Percentiles rank a stretch among this genome's conserved stretches.
Conservation (phyloP, 768 basidiomycete species). For the Agrocybe pediades region DNA sequence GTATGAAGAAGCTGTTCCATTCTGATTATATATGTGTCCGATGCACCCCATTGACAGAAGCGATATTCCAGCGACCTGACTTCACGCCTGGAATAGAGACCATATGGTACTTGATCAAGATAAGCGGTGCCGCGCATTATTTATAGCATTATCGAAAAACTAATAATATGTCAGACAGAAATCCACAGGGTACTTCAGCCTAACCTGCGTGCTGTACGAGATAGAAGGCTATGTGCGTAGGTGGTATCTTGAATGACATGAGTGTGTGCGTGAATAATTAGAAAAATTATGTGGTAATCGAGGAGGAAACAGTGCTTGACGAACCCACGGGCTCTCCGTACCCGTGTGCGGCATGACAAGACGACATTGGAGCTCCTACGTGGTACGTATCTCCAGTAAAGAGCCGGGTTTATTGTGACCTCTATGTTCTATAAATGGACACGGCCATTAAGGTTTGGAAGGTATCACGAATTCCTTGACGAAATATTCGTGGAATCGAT, state of each 20-base stretch:
- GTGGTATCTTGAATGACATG: slow-evolving; percentile 4
- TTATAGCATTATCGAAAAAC: slow-evolving; percentile 11
- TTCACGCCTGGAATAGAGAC: slow-evolving; percentile 1
- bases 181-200: background rate
- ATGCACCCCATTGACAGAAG: background rate
- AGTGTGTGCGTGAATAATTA: slow-evolving; percentile 1
- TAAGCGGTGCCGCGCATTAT: slow-evolving; percentile 14
- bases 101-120: slow-evolving; percentile 14
- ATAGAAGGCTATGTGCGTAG: background rate
- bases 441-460: slow-evolving; percentile 10
- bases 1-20: background rate
- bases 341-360: slow-evolving; percentile 18
- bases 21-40: background rate
- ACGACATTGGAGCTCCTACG: slow-evolving; percentile 9
- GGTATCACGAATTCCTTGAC: slow-evolving; percentile 69
- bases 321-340: slow-evolving; percentile 1
- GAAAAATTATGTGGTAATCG: background rate
- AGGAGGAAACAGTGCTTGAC: background rate
- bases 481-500: slow-evolving; percentile 92
- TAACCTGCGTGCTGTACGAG: background rate
- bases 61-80: slow-evolving; percentile 8
- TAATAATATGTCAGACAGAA: background rate
- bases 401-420: slow-evolving; percentile 1
- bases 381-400: slow-evolving; percentile 18
- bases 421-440: background rate